Evolutionary conservation across 495 filamentous ascomycete species (phyloP).

Genomic region (Emericellopsis terricola): DNA sequence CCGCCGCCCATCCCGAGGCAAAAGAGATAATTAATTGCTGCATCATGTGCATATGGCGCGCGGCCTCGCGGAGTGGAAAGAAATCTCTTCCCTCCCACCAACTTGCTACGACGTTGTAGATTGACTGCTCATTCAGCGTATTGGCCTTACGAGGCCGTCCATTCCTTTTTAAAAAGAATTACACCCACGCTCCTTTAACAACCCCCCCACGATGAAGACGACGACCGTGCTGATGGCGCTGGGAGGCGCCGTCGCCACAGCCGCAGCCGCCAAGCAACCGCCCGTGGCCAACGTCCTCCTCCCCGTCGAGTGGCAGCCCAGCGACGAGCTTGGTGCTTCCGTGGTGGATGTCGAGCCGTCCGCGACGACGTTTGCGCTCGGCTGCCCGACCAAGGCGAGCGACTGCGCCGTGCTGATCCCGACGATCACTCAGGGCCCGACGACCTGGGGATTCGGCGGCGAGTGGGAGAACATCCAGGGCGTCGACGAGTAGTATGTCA

Average conservation of each 20-base stretch:
- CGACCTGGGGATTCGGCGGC: not conserved
- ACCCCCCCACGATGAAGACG: not conserved
- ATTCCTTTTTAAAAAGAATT: no score
- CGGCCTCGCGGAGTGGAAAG: no score
- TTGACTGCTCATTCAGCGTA: no score
- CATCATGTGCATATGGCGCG: no score
- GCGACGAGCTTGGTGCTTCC: not conserved
- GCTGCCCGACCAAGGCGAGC: not conserved
- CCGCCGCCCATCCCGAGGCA: no score
- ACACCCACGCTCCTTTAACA: not conserved
- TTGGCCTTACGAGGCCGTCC: no score
- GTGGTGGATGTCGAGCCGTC: not conserved
- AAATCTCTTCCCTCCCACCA: no score
- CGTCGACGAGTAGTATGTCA: not conserved
- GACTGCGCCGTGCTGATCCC: not conserved
- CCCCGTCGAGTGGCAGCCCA: not conserved
- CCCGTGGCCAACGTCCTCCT: not conserved
- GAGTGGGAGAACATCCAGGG: not conserved
- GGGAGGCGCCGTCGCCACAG: not conserved
- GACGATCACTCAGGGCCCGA: not conserved
- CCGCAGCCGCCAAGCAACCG: not conserved
- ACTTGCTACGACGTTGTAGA: no score
- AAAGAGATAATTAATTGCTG: no score
- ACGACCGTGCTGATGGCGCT: not conserved
- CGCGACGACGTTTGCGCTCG: not conserved